A percentile compares a stretch with the other conserved stretches of the same genome.
Conservation (phyloP, 2,329 filamentous ascomycete genomes). For the Colletotrichum tropicale region DNA sequence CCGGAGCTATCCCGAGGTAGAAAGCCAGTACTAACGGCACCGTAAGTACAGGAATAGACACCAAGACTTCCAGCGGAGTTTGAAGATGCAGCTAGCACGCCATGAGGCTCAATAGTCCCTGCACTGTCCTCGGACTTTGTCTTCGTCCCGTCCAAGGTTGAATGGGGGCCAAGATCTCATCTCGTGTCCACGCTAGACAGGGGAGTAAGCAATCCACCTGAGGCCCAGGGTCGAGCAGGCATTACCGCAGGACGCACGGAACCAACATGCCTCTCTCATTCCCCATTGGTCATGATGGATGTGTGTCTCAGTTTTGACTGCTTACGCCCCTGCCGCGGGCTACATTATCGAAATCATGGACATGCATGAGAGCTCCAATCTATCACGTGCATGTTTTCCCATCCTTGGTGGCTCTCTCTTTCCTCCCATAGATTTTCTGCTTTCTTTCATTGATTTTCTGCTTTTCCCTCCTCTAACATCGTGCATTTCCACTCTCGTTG, state of each 20-base stretch:
- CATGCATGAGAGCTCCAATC: not conserved
- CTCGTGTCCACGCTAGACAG: not conserved
- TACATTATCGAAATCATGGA: not conserved
- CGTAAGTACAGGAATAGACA: not conserved
- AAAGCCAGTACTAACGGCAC: rapidly evolving
- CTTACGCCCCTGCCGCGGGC: not conserved
- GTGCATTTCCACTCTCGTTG: not conserved
- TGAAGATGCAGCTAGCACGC: not conserved
- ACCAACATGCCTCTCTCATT: not conserved
- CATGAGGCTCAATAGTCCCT: not conserved
- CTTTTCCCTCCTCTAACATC: not conserved
- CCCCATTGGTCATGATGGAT: not conserved
- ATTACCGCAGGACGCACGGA: not conserved
- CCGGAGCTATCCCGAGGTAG: not conserved
- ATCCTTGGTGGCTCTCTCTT: rapidly evolving
- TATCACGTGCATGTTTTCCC: not conserved
- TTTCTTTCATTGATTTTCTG: not conserved
- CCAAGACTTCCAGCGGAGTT: not conserved
- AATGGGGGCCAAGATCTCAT: not conserved
- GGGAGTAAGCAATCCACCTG: not conserved
- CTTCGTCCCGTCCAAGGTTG: not conserved
- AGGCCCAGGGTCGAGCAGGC: not conserved
- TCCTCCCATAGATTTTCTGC: not conserved
- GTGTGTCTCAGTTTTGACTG: not conserved
- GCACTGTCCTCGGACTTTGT: not conserved